Evolutionary conservation across 129 eudicot genomes (phyloP).

Genomic region (Helianthus tuberosus): DNA sequence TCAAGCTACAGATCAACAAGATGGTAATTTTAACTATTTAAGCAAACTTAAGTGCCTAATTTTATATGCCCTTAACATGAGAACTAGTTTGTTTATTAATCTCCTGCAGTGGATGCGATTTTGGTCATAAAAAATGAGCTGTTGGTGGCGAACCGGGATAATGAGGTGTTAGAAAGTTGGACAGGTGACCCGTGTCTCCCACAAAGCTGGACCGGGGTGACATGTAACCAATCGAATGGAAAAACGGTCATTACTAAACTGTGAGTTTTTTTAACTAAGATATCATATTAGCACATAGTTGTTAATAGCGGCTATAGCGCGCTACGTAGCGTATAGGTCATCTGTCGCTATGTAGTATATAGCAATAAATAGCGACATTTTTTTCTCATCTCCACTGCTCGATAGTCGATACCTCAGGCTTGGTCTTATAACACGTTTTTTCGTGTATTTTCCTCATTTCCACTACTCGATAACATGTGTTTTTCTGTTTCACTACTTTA

Average conservation of each 20-base stretch:
- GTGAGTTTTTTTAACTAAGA: slow-evolving; percentile 33
- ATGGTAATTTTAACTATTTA: slow-evolving; percentile 38
- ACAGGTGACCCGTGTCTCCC: slow-evolving; percentile 90
- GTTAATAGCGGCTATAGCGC: too few species aligned
- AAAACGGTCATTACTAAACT: slow-evolving; percentile 49
- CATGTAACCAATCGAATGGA: slow-evolving; percentile 46
- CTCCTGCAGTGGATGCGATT: slow-evolving; percentile 48
- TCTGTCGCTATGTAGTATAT: too few species aligned
- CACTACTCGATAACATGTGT: too few species aligned
- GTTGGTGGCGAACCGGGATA: slow-evolving; percentile 43
- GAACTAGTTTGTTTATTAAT: slow-evolving; percentile 1
- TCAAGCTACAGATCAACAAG: slow-evolving; percentile 52
- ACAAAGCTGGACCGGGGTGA: slow-evolving; percentile 61
- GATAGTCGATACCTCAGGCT: too few species aligned
- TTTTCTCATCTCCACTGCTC: too few species aligned
- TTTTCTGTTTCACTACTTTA: too few species aligned
- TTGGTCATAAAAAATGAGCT: slow-evolving; percentile 52
- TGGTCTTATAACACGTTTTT: too few species aligned
- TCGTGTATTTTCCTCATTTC: too few species aligned
- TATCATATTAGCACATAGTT: background rate
- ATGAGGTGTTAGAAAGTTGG: slow-evolving; percentile 57
- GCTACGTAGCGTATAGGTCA: too few species aligned
- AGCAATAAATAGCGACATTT: too few species aligned
- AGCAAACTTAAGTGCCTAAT: slow-evolving; percentile 17
- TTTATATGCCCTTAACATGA: slow-evolving; percentile 10